phyloP scores from a whole-genome alignment of 306 rosid species.

The Casuarina glauca region DNA sequence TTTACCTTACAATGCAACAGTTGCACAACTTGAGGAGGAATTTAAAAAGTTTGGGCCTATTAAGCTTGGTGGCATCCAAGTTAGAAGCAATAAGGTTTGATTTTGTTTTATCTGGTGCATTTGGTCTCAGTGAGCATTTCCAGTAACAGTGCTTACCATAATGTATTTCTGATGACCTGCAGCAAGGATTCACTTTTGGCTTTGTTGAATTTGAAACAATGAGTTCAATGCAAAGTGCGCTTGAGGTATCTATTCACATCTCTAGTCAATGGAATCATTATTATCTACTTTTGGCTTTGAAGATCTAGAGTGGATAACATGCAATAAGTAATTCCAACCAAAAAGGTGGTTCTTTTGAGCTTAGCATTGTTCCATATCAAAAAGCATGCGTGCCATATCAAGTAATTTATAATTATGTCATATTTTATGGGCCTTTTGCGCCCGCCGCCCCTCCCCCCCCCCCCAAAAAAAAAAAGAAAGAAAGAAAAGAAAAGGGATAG shows the following conservation, averaged over 20 bases:
- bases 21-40: slow-evolving; percentile 78
- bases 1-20: slow-evolving; percentile 88
- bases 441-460: too few relatives aligned
- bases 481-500: too few relatives aligned
- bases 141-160: slow-evolving; percentile 33
- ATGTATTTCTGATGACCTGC: slow-evolving; percentile 44
- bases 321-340: background rate
- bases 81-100: slow-evolving; percentile 80
- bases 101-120: slow-evolving; percentile 17
- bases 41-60: slow-evolving; percentile 91
- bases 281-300: background rate
- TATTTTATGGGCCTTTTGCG: too few relatives aligned
- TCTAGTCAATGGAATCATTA: background rate
- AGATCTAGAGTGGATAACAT: background rate
- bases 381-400: too few relatives aligned
- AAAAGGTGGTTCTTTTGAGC: background rate
- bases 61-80: slow-evolving; percentile 93
- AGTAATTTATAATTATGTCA: too few relatives aligned
- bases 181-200: slow-evolving; percentile 96
- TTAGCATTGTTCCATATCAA: too few relatives aligned
- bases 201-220: slow-evolving; percentile 85
- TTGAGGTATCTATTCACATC: slow-evolving; percentile 56
- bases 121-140: slow-evolving; percentile 24
- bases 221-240: slow-evolving; percentile 76
- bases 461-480: too few relatives aligned